Evolutionary conservation across 2,329 filamentous ascomycete genomes (phyloP), one percentile per base, ranked within the genome.

Genomic region (Aspergillus puulaauensis): DNA sequence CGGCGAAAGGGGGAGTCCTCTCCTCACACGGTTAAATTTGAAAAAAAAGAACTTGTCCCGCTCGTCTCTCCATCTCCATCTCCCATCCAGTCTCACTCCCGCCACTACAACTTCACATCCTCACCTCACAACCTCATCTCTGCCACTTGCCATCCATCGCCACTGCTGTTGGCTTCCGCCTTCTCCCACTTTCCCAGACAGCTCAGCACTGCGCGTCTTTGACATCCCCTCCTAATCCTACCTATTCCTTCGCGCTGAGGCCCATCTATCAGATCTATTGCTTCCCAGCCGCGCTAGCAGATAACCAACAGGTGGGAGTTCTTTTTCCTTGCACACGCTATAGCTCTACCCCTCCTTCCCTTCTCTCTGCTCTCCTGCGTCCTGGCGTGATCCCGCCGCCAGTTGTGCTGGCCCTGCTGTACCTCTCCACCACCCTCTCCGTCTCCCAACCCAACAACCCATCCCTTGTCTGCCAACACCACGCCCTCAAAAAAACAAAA

Each of bases 271-370:
- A 37, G 14, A 37, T n/a, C 35, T 37, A 37, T n/a, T n/a, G 12
- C 35, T n/a, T 37, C 14, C 12, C 15, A 31, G 27, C 27, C 41
- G 31, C 19, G 45, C 35, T 49, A 31, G 27, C 27, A 31, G 27
- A 31, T 9, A 31, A 37, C 35, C 35, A 5, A 54, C 53, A 59
- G 57, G 57, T 59, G 57, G 57, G 57, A 59, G 48, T 40, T 53
- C 44, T 43, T 40, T 54, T 49, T 49, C 17, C 44, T 39, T 51
- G 49, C 59, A 56, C 52, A 47, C 53, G 35, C 21, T 56, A 56
- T 57, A 57, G 33, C 19, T 43, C 53, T 61, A 54, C 54, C 54
- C 54, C 56, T 59, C 59, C 55, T 58, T 50, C 41, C 33, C 33
- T 53, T 35, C 35, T 21, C 11, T 15, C 31, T 46, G 37, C 51